phyloP scores from a whole-genome alignment of 208 protist species.

The Trypanosoma melophagium region DNA sequence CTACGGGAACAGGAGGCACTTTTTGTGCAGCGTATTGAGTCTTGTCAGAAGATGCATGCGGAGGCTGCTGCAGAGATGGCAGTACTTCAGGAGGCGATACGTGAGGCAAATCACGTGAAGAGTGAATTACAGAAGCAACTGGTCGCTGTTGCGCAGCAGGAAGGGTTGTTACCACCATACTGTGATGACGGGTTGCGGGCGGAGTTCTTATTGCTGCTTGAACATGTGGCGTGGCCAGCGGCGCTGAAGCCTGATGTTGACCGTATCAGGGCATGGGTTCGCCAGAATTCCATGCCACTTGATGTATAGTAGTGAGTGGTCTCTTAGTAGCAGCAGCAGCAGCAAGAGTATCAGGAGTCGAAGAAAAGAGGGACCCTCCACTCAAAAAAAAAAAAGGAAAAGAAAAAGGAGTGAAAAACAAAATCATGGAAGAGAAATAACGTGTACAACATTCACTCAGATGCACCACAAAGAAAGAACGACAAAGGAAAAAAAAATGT shows the following conservation, averaged over 20 bases:
- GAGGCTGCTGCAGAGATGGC: constrained; percentile 34
- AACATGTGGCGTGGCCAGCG: constrained; percentile 44
- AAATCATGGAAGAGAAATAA: no score
- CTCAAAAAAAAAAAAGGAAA: no score
- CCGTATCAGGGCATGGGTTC: constrained; percentile 51
- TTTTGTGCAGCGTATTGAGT: constrained; percentile 37
- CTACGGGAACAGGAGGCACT: constrained; percentile 51
- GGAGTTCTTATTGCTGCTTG: constrained; percentile 55
- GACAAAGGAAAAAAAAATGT: no score
- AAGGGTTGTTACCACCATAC: constrained; percentile 15
- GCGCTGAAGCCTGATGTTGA: constrained; percentile 37
- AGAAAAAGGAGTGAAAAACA: no score
- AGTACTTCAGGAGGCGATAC: constrained; percentile 35
- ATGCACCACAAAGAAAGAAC: no score
- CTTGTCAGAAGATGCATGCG: constrained; percentile 6
- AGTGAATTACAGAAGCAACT: constrained; percentile 49
- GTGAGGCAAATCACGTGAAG: constrained; percentile 30
- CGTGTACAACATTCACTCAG: no score
- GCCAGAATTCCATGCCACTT: constrained; percentile 27
- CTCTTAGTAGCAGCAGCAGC: no score
- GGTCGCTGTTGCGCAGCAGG: constrained; percentile 23
- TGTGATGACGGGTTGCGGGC: constrained; percentile 33
- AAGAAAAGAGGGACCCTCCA: not conserved
- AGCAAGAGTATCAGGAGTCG: no score
- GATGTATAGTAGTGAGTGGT: constrained; percentile 31